A percentile compares a stretch with the other conserved stretches of the same genome.
phyloP scores from a whole-genome alignment of 176 grass and related monocot species.

The Poa annua region DNA sequence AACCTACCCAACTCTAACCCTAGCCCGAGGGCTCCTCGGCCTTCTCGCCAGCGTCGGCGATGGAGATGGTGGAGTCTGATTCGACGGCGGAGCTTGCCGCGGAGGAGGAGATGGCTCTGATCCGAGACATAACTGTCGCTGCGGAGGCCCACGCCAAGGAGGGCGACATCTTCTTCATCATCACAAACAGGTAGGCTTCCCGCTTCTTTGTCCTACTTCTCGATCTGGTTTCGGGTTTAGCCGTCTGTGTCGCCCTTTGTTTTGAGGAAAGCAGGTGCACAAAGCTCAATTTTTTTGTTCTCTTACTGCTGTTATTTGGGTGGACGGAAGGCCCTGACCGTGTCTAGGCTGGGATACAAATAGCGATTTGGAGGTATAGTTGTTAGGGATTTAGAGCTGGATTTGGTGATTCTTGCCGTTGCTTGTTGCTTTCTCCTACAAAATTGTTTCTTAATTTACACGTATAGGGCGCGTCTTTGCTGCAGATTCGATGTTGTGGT shows the following conservation, averaged over 20 bases:
- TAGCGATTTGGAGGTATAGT: not conserved
- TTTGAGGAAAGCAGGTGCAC: not conserved
- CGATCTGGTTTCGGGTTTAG: constrained; percentile 38
- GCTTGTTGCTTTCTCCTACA: not conserved
- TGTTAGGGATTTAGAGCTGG: not conserved
- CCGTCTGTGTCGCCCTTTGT: not conserved
- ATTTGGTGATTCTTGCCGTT: not conserved
- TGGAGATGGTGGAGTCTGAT: constrained; percentile 33
- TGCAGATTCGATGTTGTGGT: not conserved
- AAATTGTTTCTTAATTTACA: not conserved
- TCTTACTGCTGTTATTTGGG: constrained; percentile 8
- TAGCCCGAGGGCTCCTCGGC: constrained; percentile 24
- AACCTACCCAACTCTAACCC: constrained; percentile 38
- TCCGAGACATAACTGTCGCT: constrained; percentile 82
- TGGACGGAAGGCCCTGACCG: not conserved
- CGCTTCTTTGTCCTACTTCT: not conserved
- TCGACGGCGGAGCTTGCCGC: constrained; percentile 53
- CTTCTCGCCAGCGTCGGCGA: constrained; percentile 3
- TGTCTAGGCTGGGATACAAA: not conserved
- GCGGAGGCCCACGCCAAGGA: constrained; percentile 87
- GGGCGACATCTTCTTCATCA: constrained; percentile 93
- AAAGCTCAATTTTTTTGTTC: constrained; percentile 5
- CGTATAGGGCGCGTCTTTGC: not conserved
- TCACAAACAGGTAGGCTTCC: constrained; percentile 70
- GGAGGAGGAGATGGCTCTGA: constrained; percentile 79